Conservation (phyloP, 2,329 filamentous ascomycete genomes). For the Cladorrhinum sp. region DNA sequence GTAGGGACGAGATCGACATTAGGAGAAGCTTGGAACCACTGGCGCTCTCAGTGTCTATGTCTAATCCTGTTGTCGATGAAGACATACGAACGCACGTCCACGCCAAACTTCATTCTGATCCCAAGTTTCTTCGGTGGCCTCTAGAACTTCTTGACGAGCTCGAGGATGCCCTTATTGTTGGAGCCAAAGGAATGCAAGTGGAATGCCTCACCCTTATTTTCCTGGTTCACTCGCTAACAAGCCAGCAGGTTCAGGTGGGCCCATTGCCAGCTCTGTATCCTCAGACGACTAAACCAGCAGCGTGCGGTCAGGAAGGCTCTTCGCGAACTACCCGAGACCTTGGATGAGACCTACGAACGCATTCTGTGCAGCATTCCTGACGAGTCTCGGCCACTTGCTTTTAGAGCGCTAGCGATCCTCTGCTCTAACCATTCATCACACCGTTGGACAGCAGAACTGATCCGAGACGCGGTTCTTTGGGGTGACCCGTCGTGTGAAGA, state of each 20-base stretch:
- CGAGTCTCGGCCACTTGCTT: neutral
- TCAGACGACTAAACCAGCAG: neutral
- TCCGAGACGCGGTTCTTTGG: no score
- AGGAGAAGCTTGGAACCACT: neutral
- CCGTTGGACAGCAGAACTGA: neutral
- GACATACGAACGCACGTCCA: neutral
- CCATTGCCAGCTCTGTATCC: neutral
- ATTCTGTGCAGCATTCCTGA: neutral
- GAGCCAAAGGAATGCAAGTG: constrained; percentile 1
- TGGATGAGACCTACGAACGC: neutral
- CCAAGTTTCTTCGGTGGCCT: neutral
- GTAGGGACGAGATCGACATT: neutral
- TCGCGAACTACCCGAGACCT: neutral
- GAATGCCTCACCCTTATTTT: no score
- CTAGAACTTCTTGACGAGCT: neutral
- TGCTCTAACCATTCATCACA: no score
- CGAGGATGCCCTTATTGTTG: neutral
- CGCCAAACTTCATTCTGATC: neutral
- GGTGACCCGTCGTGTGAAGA: no score
- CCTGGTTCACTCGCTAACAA: neutral
- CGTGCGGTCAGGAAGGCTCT: neutral
- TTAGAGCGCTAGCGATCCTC: neutral
- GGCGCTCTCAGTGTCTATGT: neutral
- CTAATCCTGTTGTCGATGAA: neutral
- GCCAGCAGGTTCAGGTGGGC: neutral